Conservation (phyloP, 225 moss, liverwort and hornwort species). For the Thuidium tamariscinum region DNA sequence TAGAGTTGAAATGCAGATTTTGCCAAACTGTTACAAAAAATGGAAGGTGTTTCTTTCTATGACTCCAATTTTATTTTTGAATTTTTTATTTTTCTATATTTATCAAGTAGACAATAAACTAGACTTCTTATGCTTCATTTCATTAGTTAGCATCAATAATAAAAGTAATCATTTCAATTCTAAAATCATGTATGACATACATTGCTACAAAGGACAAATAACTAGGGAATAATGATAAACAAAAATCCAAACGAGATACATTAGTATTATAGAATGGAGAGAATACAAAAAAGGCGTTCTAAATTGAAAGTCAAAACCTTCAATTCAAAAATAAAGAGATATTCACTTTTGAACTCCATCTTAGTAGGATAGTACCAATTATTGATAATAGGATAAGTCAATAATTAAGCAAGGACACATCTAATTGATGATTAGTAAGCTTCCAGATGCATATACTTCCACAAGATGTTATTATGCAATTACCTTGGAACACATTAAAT, state of each 20-base stretch:
- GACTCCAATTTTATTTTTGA: too few species aligned
- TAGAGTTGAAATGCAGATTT: too few species aligned
- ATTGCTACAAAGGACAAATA: not conserved
- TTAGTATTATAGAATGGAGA: not conserved
- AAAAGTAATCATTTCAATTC: not conserved
- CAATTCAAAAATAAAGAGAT: not conserved
- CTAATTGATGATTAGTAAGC: not conserved
- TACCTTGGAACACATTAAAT: not conserved
- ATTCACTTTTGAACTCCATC: not conserved
- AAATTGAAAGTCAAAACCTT: not conserved
- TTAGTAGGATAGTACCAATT: not conserved
- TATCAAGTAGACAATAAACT: not conserved
- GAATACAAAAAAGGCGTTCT: not conserved
- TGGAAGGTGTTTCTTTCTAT: too few species aligned
- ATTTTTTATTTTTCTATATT: too few species aligned
- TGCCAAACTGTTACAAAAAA: not conserved
- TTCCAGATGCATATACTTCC: not conserved
- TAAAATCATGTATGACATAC: rapidly evolving
- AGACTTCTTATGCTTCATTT: not conserved
- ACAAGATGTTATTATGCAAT: not conserved
- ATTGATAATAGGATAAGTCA: not conserved
- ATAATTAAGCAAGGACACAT: not conserved
- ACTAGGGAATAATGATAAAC: not conserved
- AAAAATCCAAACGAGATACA: not conserved
- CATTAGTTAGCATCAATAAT: not conserved